Conservation (phyloP, 2,329 filamentous ascomycete genomes). For the Claviceps maximensis region DNA sequence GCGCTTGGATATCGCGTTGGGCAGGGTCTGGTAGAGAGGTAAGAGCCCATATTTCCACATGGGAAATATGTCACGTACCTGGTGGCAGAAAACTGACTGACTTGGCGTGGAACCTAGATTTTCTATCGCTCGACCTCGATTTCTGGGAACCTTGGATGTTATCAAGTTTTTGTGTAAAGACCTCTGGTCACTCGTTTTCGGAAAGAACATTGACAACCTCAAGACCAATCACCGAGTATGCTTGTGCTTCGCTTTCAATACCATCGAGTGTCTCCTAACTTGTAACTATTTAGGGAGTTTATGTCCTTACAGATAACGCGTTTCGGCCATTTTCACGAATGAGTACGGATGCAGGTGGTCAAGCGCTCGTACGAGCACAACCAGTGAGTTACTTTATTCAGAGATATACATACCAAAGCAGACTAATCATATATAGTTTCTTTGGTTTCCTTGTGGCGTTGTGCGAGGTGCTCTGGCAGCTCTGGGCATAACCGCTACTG, state of each 20-base stretch:
- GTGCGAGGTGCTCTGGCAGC: slow-evolving; percentile 86
- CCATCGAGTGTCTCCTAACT: neutral
- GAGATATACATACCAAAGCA: neutral
- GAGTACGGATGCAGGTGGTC: slow-evolving; percentile 66
- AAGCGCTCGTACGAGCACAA: slow-evolving; percentile 62
- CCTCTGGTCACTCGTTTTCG: slow-evolving; percentile 85
- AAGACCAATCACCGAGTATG: slow-evolving; percentile 89
- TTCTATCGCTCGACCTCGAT: slow-evolving; percentile 70
- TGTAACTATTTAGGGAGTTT: slow-evolving; percentile 56
- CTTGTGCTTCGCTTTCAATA: neutral
- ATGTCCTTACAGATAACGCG: slow-evolving; percentile 84
- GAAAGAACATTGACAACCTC: slow-evolving; percentile 95
- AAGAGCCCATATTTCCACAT: slow-evolving; percentile 15
- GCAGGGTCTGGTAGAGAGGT: slow-evolving; percentile 84
- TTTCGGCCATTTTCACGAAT: slow-evolving; percentile 84
- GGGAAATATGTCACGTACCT: neutral
- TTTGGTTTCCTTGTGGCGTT: slow-evolving; percentile 91
- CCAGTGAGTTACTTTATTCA: slow-evolving; percentile 44
- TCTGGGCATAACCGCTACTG: slow-evolving; percentile 78
- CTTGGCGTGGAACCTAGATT: slow-evolving; percentile 39
- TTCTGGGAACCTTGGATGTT: slow-evolving; percentile 82
- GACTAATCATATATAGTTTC: slow-evolving; percentile 44
- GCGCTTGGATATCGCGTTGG: slow-evolving; percentile 81
- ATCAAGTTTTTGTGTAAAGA: slow-evolving; percentile 99
- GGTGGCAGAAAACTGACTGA: neutral